Base-by-base conservation (phyloP, 805 yeast genomes). In the Starmerella riodocensis region DNA sequence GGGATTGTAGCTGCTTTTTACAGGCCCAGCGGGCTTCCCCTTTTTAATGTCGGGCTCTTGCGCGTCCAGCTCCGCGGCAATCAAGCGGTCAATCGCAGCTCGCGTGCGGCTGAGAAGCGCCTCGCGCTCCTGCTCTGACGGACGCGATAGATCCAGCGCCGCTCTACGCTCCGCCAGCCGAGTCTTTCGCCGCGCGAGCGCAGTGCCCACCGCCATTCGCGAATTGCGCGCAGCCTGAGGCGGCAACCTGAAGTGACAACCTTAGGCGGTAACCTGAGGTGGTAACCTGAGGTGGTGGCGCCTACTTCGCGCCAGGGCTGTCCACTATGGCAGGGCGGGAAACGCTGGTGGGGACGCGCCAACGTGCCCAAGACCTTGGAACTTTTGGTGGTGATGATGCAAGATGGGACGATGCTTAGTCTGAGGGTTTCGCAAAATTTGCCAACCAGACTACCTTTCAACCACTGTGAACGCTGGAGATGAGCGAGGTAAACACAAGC, bases 101-200 rank as follows among this genome's bases (percentile, higher is more conserved):
- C 64, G 66, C 0, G 95, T 84, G 36, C 67, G 67, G 6, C 65
- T 60, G 1, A 76, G 63, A 11, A 77, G 69, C 4, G 55, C 62
- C 12, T 53, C 55, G 4, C 74, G 58, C 17, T 67, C 67, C 14
- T 65, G 70, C 28, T 66, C 66, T 1, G 67, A 53, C 0, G 76
- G 77, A 24, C 58, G 49, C 3, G 71, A 65, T 5, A 71, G 51
- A 3, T 37, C 26, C n/a, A 23, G 20, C 28, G 20, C 58, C 34
- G 34, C 19, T 20, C 34, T 31, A 6, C 21, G 13, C 18, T 16
- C 18, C 20, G 22, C 20, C 20, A 29, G 20, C 20, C 12, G 12
- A 11, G 28, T 8, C n/a, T 8, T 5, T 13, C 28, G 28, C 14
- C 28, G 14, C n/a, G 14, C 28, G n/a, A 25, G 25, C 26, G 23